Base-by-base conservation (phyloP, 2,329 filamentous ascomycete genomes). In the Cyanodermella asteris region DNA sequence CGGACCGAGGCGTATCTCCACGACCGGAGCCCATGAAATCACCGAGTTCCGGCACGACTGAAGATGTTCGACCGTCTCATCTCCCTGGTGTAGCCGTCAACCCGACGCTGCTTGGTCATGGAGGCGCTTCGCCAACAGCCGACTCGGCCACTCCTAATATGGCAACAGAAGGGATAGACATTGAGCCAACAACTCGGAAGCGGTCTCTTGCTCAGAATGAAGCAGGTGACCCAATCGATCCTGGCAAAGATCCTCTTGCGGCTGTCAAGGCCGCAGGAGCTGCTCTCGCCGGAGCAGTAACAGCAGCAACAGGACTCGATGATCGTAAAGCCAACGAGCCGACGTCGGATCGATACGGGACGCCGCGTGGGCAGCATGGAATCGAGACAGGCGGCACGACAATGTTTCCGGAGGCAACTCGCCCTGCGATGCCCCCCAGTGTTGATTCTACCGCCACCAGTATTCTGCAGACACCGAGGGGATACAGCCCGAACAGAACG, bases 201-300 rank as follows among this genome's bases (percentile, higher is more conserved):
- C n/a, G n/a, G n/a, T n/a, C n/a, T n/a, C 31, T 33, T 17, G 34
- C 24, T 16, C 28, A 26, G 14, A 23, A 23, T 12, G 27, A 27
- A 17, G 25, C n/a, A n/a, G n/a, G n/a, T n/a, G n/a, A n/a, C n/a
- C n/a, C n/a, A n/a, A n/a, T n/a, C n/a, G n/a, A 27, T 10, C 25
- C 29, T 6, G 17, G 17, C 6, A 29, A 29, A 14, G 31, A 49
- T 28, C 45, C 51, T n/a, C 42, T 59, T 26, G 42, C 46, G 17
- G 47, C 53, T 12, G 46, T 54, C 12, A 54, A 50, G 31, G 48
- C 47, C 23, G 53, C 55, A 18, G 58, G 57, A 16, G 49, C 43
- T 29, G 54, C 58, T 12, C 47, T 61, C 23, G 56, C 49, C 18
- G 50, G 55, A 12, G 48, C 55, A 4, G 38, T 62, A 20, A 43